Base-by-base conservation (phyloP, 345 rosid genomes). In the Populus pruinosa region DNA sequence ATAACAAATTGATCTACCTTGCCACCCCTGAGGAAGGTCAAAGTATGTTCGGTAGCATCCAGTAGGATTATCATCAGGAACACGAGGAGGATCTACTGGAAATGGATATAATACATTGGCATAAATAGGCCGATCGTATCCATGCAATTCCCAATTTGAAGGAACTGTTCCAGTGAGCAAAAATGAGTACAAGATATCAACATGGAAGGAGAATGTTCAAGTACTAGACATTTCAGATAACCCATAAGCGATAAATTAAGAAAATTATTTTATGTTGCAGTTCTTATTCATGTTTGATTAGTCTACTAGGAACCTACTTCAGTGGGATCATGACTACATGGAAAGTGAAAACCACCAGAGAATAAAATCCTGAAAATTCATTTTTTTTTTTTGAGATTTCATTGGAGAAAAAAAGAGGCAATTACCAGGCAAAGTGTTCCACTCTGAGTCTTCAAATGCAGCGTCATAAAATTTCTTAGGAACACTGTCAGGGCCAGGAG, bases 131-230 rank as follows among this genome's bases (percentile, higher is more conserved):
- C 85, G 86, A 83, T 96, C 99, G 87, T 88, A 96, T 76, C 98
- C 99, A 89, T 96, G 97, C 89, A 89, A 80, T 87, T 96, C 94
- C 99, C 99, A 96, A 74, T 93, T 96, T 63, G 99, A 96, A 86
- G 99, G 99, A 86, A 96, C 98, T 96, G 93, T 43, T 78, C 83
- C 85, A 84, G 76, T 73, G 64, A 82, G 50, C 16, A 75, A 80
- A 47, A 64, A 31, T 76, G 75, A 83, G 59, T 66, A 74, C 63
- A 73, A 86, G 72, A 71, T 38, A 77, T 31, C 65, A 63, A 36
- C 39, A 50, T 16, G 68, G 27, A 56, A n/a, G 13, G 27, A 59
- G 14, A 27, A 31, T 33, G 20, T 65, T 31, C 69, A 33, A 17
- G 38, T 65, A 10, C 8, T 17, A 10, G 2, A n/a, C 6, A 59